These are phyloP conservation scores for Termitomyces sp. DNA, from an alignment of 768 basidiomycete genomes.

Conservation along the genomic window DNA sequence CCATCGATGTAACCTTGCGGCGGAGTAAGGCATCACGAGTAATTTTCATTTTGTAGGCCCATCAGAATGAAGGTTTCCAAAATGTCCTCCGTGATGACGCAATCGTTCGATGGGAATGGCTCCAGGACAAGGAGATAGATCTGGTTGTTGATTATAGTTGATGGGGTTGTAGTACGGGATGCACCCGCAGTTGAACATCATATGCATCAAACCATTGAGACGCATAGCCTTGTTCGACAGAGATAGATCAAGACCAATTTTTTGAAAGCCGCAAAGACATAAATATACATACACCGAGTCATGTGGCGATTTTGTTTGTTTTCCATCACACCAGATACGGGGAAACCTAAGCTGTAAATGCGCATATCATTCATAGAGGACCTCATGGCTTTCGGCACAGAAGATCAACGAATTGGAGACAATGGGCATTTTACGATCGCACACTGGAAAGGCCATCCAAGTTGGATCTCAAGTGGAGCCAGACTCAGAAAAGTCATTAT, in stretches of 20 bases:
- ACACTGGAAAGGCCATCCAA: too few relatives aligned
- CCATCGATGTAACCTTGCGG: background rate
- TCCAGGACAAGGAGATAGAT: background rate
- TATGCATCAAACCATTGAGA: background rate
- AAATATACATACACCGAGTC: too few relatives aligned
- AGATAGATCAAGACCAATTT: background rate
- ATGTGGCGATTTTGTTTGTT: too few relatives aligned
- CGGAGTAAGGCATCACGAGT: background rate
- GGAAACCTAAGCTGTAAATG: too few relatives aligned
- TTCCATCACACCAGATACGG: too few relatives aligned
- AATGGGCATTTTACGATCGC: too few relatives aligned
- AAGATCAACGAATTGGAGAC: too few relatives aligned
- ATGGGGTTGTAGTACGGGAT: background rate
- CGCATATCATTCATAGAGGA: too few relatives aligned
- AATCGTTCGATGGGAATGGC: background rate
- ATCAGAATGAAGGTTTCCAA: background rate
- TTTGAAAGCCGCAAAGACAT: background rate
- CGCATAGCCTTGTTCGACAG: background rate
- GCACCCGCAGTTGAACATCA: background rate
- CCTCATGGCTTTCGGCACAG: too few relatives aligned
- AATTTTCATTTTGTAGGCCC: background rate
- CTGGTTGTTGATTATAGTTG: background rate
- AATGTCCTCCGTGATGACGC: background rate
- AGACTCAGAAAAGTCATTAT: too few relatives aligned
- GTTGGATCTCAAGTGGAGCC: too few relatives aligned